Evolutionary conservation across 2,329 filamentous ascomycete species (phyloP), one percentile per base, ranked within the genome.

Genomic region (Ophiostoma ips): DNA sequence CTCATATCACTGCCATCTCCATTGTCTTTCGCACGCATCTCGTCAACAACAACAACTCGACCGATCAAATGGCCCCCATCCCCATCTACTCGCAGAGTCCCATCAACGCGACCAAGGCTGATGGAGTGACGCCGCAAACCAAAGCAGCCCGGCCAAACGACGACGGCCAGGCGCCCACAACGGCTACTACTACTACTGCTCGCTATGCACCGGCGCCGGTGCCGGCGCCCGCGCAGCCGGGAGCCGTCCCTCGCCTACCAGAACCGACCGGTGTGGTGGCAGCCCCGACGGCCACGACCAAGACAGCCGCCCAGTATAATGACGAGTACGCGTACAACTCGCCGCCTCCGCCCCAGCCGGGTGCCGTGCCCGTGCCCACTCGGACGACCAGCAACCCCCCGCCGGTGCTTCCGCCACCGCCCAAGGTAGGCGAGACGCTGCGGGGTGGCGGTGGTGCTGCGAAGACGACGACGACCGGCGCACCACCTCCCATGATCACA

Each of bases 41-140:
- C n/a, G n/a, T 28, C 24, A 13, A 9, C 36, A 16, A 11, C 38
- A 41, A 28, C 7, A 34, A 43, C n/a, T n/a, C n/a, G n/a, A n/a
- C n/a, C n/a, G n/a, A n/a, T n/a, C n/a, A n/a, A 15, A 81, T 81
- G 77, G 69, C 77, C 46, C 71, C 76, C n/a, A 72, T 82, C 54
- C 74, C 72, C 45, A 71, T 81, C 38, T 77, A 79, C 62, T 72
- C 70, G 34, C 63, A 72, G 50, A 78, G 75, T 60, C 77, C 78
- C 43, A 78, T 81, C 61, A 73, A 68, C 57, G 71, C 73, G 35
- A 65, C 71, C 52, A 79, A 77, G 63, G 67, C 75, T 46, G 66
- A 67, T 15, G 72, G 67, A 31, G 59, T 64, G 38, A 73, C 72
- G 18, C 68, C 73, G 28, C 62, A 73, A 55, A 77, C 72, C 24